phyloP scores from a whole-genome alignment of 805 yeast genomes.

The Debaryomyces tyrocola region DNA sequence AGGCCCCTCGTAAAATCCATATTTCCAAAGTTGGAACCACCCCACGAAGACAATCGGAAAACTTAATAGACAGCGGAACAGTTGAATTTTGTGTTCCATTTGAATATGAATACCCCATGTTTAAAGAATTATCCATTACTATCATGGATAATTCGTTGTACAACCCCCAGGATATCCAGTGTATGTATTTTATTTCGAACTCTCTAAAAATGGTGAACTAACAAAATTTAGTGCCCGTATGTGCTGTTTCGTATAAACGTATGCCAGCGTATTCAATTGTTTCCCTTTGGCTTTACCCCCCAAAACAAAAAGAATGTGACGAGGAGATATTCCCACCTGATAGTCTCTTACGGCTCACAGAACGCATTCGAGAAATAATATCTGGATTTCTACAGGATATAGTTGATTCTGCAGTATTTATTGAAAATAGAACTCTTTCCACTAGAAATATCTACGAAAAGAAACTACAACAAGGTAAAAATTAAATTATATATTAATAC shows the following conservation, averaged over 20 bases:
- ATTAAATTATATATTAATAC: not conserved
- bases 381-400: conserved; percentile 6
- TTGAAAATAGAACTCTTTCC: conserved; percentile 6
- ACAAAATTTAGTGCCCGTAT: conserved; percentile 11
- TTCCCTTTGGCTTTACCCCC: conserved; percentile 17
- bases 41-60: conserved; percentile 13
- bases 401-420: conserved; percentile 8
- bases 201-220: not conserved
- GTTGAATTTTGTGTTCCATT: conserved; percentile 16
- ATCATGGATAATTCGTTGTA: conserved; percentile 12
- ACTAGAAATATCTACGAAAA: conserved; percentile 5
- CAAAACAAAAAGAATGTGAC: not conserved
- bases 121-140: conserved; percentile 9
- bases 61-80: conserved; percentile 13
- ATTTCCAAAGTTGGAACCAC: conserved; percentile 13
- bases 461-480: not conserved
- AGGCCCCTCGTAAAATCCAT: conserved; percentile 8
- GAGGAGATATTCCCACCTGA: conserved; percentile 1
- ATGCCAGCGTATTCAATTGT: conserved; percentile 10
- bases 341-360: conserved; percentile 5
- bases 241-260: conserved; percentile 13
- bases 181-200: conserved; percentile 4
- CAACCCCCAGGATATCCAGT: conserved; percentile 9
- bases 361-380: conserved; percentile 4
- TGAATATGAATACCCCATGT: conserved; percentile 7